Conservation (phyloP, 177 flowering plant genomes). For the Vitis hybrid region DNA sequence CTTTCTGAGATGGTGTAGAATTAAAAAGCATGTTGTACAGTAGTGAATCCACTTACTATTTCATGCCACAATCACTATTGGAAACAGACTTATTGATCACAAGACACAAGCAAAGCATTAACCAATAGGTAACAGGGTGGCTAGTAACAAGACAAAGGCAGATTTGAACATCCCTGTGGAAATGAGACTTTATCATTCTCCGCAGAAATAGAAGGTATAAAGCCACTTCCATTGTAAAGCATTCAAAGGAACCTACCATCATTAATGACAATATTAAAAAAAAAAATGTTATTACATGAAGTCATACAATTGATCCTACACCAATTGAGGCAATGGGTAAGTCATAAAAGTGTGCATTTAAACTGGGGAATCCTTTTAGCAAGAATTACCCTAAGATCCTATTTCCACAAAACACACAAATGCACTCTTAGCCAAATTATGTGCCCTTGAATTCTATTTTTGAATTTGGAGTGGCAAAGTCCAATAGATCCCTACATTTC, state of each 20-base stretch:
- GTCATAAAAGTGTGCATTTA: not conserved
- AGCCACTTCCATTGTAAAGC: not conserved
- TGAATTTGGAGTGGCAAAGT: too few relatives aligned
- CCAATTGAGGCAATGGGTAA: not conserved
- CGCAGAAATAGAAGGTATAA: not conserved
- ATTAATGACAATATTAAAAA: not conserved
- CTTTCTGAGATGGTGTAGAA: too few relatives aligned
- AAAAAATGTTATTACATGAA: not conserved
- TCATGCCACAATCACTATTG: too few relatives aligned
- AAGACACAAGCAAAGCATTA: too few relatives aligned
- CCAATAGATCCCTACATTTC: too few relatives aligned
- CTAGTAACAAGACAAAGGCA: not conserved
- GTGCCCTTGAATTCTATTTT: too few relatives aligned
- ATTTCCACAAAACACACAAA: too few relatives aligned
- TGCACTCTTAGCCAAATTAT: too few relatives aligned
- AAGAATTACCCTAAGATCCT: too few relatives aligned
- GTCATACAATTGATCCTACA: not conserved
- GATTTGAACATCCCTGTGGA: not conserved
- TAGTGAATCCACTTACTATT: too few relatives aligned
- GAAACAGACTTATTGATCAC: too few relatives aligned
- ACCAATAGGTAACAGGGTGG: not conserved
- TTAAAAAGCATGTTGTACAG: too few relatives aligned
- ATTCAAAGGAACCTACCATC: not conserved
- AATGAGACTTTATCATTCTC: not conserved
- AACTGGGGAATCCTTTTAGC: not conserved